Evolutionary conservation across 139 green algal genomes (phyloP).

Genomic region (Chlorella sp.): DNA sequence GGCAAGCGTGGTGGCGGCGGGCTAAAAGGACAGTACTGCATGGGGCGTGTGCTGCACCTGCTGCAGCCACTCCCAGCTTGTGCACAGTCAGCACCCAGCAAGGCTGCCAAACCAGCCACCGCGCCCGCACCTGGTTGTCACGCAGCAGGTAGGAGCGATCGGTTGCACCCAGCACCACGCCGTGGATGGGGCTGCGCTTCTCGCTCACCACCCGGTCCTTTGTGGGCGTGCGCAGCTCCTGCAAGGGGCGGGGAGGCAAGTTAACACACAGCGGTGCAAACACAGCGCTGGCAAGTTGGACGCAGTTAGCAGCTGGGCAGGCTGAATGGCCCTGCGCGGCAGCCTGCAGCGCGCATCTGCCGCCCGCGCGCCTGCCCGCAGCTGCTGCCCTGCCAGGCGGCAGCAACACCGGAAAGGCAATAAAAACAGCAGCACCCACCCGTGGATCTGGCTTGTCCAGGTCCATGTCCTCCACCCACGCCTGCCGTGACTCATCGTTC

Average conservation of each 20-base stretch:
- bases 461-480: constrained; percentile 66
- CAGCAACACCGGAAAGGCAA: neutral
- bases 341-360: too few species aligned
- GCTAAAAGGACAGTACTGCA: too few species aligned
- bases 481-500: constrained; percentile 48
- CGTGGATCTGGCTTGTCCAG: constrained; percentile 31
- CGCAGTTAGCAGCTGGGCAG: too few species aligned
- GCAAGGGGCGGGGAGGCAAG: neutral
- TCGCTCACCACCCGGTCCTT: constrained; percentile 50
- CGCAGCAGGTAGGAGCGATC: constrained; percentile 85
- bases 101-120: neutral
- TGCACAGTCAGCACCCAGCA: too few species aligned
- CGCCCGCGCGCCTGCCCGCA: too few species aligned
- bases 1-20: too few species aligned
- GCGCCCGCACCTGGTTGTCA: constrained; percentile 43
- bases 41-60: too few species aligned
- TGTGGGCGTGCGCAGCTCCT: constrained; percentile 46
- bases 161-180: constrained; percentile 68
- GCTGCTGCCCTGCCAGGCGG: neutral
- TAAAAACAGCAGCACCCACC: neutral
- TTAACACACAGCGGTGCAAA: too few species aligned
- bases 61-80: too few species aligned
- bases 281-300: too few species aligned
- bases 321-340: too few species aligned
- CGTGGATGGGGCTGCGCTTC: constrained; percentile 49